A percentile compares a stretch with the other conserved stretches of the same genome.
These are phyloP conservation scores for Yarrowia deformans DNA, from an alignment of 805 yeast genomes.

Conservation along the genomic window DNA sequence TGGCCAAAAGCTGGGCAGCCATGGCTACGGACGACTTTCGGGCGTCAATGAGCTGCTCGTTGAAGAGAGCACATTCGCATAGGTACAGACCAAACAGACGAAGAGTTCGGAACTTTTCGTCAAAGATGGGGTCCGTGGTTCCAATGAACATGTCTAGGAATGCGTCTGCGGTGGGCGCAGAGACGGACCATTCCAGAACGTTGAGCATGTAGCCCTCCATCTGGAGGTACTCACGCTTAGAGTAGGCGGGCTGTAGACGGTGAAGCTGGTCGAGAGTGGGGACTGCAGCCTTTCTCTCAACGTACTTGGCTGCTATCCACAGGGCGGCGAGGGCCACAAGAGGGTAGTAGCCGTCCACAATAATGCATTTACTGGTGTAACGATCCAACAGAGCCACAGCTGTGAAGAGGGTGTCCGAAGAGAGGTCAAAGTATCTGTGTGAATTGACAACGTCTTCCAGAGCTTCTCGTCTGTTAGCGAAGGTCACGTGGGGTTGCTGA, in stretches of 20 bases:
- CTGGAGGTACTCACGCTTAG: conserved; percentile 67
- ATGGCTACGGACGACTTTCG: conserved; percentile 36
- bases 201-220: conserved; percentile 79
- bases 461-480: conserved; percentile 72
- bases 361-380: conserved; percentile 86
- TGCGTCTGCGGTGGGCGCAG: conserved; percentile 65
- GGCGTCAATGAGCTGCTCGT: conserved; percentile 24
- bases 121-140: conserved; percentile 35
- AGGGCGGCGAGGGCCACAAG: conserved; percentile 88
- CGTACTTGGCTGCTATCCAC: conserved; percentile 89
- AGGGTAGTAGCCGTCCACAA: conserved; percentile 84
- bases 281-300: conserved; percentile 74
- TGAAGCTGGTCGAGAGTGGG: conserved; percentile 76
- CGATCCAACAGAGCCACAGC: conserved; percentile 83
- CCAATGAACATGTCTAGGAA: conserved; percentile 50
- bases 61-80: conserved; percentile 35
- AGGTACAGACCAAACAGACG: conserved; percentile 26
- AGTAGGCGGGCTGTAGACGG: conserved; percentile 53
- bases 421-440: conserved; percentile 66
- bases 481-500: conserved; percentile 86
- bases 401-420: conserved; percentile 70
- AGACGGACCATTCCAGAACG: conserved; percentile 75
- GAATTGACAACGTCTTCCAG: conserved; percentile 79
- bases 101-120: conserved; percentile 31
- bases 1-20: conserved; percentile 38